These are phyloP conservation scores for Fusarium agapanthi DNA, from an alignment of 2,329 filamentous ascomycete species.

Conservation along the genomic window DNA sequence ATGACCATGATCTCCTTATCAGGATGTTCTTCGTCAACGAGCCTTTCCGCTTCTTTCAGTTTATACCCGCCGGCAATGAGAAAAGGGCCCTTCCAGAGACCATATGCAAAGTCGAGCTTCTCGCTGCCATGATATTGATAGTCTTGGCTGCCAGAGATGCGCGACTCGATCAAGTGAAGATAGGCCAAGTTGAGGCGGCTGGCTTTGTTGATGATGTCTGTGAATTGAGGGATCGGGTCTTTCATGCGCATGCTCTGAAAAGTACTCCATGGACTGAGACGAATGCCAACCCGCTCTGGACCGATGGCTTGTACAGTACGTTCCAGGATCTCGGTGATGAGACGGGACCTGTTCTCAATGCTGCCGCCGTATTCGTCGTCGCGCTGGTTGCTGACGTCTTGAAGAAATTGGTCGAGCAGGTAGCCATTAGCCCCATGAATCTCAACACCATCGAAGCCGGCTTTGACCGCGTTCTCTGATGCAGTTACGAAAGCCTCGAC, in stretches of 20 bases:
- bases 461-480: constrained; percentile 63
- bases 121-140: constrained; percentile 44
- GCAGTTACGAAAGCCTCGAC: constrained; percentile 66
- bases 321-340: constrained; percentile 60
- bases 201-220: constrained; percentile 61
- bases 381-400: constrained; percentile 58
- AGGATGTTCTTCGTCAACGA: constrained; percentile 44
- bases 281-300: constrained; percentile 61
- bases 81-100: constrained; percentile 46
- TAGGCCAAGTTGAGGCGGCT: constrained; percentile 65
- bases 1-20: constrained; percentile 47
- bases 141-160: constrained; percentile 56
- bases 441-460: constrained; percentile 78
- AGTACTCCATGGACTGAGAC: constrained; percentile 66
- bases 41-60: constrained; percentile 29
- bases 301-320: constrained; percentile 55
- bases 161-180: constrained; percentile 68
- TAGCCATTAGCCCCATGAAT: constrained; percentile 67
- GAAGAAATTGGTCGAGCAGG: constrained; percentile 68
- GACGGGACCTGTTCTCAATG: constrained; percentile 60
- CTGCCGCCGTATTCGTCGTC: constrained; percentile 62
- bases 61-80: constrained; percentile 49
- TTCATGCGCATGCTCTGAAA: constrained; percentile 72
- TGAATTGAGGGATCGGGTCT: constrained; percentile 71
- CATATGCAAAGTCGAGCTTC: constrained; percentile 46